These are phyloP conservation scores for Echria macrotheca DNA, from an alignment of 495 filamentous ascomycete species.

Conservation along the genomic window DNA sequence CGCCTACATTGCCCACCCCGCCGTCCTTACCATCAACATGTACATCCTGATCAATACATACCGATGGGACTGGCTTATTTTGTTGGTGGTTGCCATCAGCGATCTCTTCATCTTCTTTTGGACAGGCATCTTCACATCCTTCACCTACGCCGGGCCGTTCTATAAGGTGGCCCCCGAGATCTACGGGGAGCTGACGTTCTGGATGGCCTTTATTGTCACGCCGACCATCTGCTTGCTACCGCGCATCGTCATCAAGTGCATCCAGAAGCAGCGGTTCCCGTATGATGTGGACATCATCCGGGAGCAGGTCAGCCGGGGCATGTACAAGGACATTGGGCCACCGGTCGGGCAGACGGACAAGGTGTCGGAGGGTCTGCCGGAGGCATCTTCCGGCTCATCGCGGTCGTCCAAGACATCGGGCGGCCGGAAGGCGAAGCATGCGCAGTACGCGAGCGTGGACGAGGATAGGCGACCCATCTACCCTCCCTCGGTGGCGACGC, in stretches of 20 bases:
- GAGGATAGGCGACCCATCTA: constrained; percentile 89
- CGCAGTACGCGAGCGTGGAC: constrained; percentile 55
- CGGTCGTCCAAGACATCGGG: constrained; percentile 25
- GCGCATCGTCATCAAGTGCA: constrained; percentile 73
- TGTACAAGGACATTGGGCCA: constrained; percentile 48
- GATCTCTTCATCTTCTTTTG: constrained; percentile 89
- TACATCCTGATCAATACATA: constrained; percentile 96
- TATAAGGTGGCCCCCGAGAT: constrained; percentile 74
- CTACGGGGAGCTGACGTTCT: constrained; percentile 77
- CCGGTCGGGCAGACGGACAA: constrained; percentile 16
- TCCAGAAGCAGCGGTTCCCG: constrained; percentile 91
- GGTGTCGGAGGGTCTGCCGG: constrained; percentile 20
- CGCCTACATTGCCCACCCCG: constrained; percentile 69
- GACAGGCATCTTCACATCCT: constrained; percentile 86
- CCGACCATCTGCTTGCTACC: constrained; percentile 76
- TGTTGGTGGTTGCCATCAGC: constrained; percentile 74
- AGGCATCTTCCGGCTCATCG: constrained; percentile 39
- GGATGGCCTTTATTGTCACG: constrained; percentile 72
- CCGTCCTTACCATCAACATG: constrained; percentile 79
- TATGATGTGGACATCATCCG: constrained; percentile 93
- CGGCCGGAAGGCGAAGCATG: constrained; percentile 55
- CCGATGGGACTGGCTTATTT: constrained; percentile 93
- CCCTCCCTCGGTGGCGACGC: constrained; percentile 77
- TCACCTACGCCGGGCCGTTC: constrained; percentile 59
- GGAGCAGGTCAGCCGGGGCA: constrained; percentile 77